Evolutionary conservation across 257 asterid species (phyloP), one percentile per base, ranked within the genome.

Genomic region (Echites panduratus): DNA sequence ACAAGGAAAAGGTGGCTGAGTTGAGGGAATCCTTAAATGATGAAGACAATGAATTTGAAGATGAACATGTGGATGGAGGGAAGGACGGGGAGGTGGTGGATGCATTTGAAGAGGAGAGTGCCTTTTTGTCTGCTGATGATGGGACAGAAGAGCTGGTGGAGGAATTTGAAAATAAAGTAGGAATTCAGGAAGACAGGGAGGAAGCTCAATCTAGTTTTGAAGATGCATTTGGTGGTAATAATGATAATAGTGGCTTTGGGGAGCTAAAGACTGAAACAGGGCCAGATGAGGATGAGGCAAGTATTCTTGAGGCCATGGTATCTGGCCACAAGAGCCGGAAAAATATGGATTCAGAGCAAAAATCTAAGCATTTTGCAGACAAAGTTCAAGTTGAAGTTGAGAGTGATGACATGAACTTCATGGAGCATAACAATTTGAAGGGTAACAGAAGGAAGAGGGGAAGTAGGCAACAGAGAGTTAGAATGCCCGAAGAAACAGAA

Each of bases 1-100:
- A 95, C 82, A 95, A 90, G 82, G 97, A 95, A 79, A 95, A 88
- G 81, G 86, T 92, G 72, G 88, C 92, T n/a, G 94, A 88, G 70
- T 79, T 95, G 82, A 87, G 91, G 82, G 83, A 85, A 41, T 93
- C 92, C 70, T 92, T 95, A 77, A 75, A 70, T 41, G 88, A 88
- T 32, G 96, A 90, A 81, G 97, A 90, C 75, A 79, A 72, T 81
- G 91, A 82, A 76, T 83, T 56, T 72, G 90, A 77, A 64, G 87
- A 75, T 69, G 66, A 52, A 27, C 79, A 70, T 72, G 85, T 53
- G 58, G 81, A 78, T 71, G 83, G 68, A 64, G 77, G 67, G 53
- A 80, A 81, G 38, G 77, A 69, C 64, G 87, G 71, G 69, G 69
- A 49, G 44, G 87, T 79, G 44, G 87, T 79, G 40, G 77, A 80